phyloP scores from a whole-genome alignment of 441 rosid genomes.

The Arabidopsis hybrid region DNA sequence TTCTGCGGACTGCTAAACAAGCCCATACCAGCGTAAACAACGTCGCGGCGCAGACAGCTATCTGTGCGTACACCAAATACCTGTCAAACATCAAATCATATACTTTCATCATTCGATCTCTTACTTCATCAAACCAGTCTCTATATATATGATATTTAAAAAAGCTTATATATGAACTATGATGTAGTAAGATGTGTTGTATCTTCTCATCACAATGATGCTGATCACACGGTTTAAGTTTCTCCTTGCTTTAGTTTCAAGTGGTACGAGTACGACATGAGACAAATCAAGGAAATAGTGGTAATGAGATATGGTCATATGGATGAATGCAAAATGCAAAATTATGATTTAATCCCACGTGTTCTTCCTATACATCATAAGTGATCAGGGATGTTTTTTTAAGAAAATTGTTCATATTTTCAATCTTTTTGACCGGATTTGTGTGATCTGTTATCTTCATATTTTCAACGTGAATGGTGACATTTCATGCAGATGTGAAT shows the following conservation, averaged over 20 bases:
- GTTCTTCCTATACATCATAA: constrained; percentile 2
- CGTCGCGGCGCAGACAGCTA: constrained; percentile 33
- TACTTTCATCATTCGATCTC: constrained; percentile 1
- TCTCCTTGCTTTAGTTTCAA: constrained; percentile 11
- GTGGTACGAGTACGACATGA: background rate
- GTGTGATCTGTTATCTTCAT: background rate
- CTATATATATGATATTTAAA: background rate
- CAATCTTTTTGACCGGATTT: background rate
- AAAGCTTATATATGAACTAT: background rate
- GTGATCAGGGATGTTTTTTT: background rate
- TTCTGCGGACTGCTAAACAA: constrained; percentile 37
- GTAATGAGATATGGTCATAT: background rate
- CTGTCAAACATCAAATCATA: constrained; percentile 3
- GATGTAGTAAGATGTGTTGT: background rate
- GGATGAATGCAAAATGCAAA: background rate
- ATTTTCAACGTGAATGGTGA: background rate
- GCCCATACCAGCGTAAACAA: constrained; percentile 34
- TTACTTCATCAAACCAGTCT: background rate
- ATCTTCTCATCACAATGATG: background rate
- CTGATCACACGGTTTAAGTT: background rate
- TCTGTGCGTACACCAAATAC: constrained; percentile 41
- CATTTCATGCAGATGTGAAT: background rate
- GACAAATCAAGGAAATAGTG: background rate
- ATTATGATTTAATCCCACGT: background rate
- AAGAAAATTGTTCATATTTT: background rate